phyloP scores from a whole-genome alignment of 768 basidiomycete species.

The Rhodocollybia butyracea region DNA sequence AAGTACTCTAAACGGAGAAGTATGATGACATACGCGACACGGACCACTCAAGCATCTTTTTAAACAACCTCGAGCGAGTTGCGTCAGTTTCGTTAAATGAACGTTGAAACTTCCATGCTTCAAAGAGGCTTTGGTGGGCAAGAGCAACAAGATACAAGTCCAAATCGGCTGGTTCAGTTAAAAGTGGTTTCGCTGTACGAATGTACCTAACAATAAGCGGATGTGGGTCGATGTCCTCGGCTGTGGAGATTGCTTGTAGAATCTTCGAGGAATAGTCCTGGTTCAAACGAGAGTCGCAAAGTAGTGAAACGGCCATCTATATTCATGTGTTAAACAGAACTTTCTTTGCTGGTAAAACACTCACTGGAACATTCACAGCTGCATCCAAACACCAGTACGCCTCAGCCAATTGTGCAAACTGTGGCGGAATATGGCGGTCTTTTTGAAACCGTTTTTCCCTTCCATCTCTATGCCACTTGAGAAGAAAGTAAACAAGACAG shows the following conservation, averaged over 20 bases:
- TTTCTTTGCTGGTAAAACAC: constrained; percentile 22
- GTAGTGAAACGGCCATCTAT: constrained; percentile 67
- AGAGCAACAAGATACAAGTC: constrained; percentile 69
- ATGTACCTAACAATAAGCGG: constrained; percentile 70
- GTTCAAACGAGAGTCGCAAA: constrained; percentile 72
- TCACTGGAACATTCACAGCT: constrained; percentile 59
- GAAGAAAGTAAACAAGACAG: constrained; percentile 74
- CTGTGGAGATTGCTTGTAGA: constrained; percentile 56
- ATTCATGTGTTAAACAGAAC: not conserved
- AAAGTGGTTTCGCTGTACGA: constrained; percentile 68
- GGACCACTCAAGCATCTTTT: constrained; percentile 64
- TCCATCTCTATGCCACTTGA: constrained; percentile 76
- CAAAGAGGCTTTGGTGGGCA: constrained; percentile 56
- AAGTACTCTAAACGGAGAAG: not conserved
- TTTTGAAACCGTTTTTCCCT: constrained; percentile 48
- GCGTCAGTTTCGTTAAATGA: constrained; percentile 60
- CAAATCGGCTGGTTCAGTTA: constrained; percentile 68
- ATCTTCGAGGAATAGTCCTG: constrained; percentile 80
- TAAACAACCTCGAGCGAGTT: constrained; percentile 51
- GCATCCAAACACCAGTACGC: constrained; percentile 84
- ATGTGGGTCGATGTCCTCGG: constrained; percentile 39
- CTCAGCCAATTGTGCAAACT: constrained; percentile 72
- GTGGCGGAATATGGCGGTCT: constrained; percentile 66
- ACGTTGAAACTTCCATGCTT: constrained; percentile 76
- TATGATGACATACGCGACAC: constrained; percentile 54